Base-by-base conservation (phyloP, 805 yeast species). In the Nakazawaea peltata region DNA sequence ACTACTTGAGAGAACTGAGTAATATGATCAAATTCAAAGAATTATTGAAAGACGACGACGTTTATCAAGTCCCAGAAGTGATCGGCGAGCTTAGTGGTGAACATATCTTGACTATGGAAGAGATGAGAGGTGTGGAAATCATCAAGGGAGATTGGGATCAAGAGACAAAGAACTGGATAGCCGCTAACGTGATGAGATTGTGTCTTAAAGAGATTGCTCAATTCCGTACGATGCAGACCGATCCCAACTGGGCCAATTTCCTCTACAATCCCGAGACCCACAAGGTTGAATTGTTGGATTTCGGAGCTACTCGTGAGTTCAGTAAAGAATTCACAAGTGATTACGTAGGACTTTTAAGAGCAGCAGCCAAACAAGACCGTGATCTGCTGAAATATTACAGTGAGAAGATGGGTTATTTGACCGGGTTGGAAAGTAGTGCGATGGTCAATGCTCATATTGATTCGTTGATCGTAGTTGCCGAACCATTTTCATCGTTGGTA, bases 241-340 rank as follows among this genome's bases (percentile, higher is more conserved):
- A 92, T 61, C 98, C 98, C 34, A 92, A 92, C 57, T 92, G 98
- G 98, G 97, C 98, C 30, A 92, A 92, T 56, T 92, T 92, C 61
- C 60, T 92, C 41, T 87, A 83, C 62, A 87, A 92, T 51, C 65
- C 65, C 23, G 46, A 62, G n/a, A 76, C 87, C 2, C 59, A 71
- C 18, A 77, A 81, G 54, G 75, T 92, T 39, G 97, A 90, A 56
- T 65, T 92, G 37, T 63, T 92, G 35, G 98, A 92, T 60, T 92
- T 92, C 59, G 98, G 98, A 32, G 97, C 98, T 1, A 81, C 96
- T 5, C 70, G 97, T 44, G 82, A 75, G 22, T 92, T 76, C 55
- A 65, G 74, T 16, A 71, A 67, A 26, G 72, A 71, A 13, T 92
- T 92, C 47, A 77, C 83, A 30, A 50, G 53, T 4, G 70, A 78